Evolutionary conservation across 305 asterid genomes (phyloP).

Genomic region (Salvia sclarea): DNA sequence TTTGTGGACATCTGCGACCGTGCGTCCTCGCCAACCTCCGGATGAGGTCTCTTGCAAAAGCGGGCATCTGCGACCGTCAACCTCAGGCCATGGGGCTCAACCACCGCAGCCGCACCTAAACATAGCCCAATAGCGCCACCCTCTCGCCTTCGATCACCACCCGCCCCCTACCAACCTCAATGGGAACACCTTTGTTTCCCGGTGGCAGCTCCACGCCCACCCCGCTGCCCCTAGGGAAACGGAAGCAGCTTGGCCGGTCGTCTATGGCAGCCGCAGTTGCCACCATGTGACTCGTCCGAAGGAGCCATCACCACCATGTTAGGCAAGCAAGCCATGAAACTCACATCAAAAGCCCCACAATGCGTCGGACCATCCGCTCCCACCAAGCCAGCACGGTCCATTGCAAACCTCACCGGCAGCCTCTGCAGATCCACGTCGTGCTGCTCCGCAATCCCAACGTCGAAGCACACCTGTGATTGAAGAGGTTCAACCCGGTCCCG

Average conservation of each 20-base stretch:
- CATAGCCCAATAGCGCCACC: conserved; percentile 92
- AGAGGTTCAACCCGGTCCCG: conserved; percentile 88
- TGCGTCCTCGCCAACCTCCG: conserved; percentile 82
- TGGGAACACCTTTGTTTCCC: conserved; percentile 84
- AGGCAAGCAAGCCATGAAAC: conserved; percentile 92
- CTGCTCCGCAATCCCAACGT: conserved; percentile 97
- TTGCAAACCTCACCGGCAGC: conserved; percentile 92
- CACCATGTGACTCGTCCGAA: conserved; percentile 91
- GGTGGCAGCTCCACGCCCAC: conserved; percentile 73
- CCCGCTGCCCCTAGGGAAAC: conserved; percentile 93
- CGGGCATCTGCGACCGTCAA: conserved; percentile 95
- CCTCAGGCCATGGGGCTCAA: conserved; percentile 56
- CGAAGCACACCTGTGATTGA: conserved; percentile 83
- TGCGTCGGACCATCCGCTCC: conserved; percentile 97
- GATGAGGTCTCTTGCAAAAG: conserved; percentile 77
- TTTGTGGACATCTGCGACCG: too few species aligned
- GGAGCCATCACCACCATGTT: conserved; percentile 99
- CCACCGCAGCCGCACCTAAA: conserved; percentile 73
- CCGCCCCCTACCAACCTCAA: conserved; percentile 88
- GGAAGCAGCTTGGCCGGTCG: conserved; percentile 86
- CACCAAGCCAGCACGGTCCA: conserved; percentile 93
- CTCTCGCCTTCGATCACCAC: conserved; percentile 79
- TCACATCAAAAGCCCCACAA: conserved; percentile 83
- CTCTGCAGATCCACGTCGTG: conserved; percentile 98
- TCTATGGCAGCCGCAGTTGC: conserved; percentile 98